These are phyloP conservation scores for Mucor ambiguus DNA, from an alignment of 371 early-diverging fungal genomes.

Conservation along the genomic window DNA sequence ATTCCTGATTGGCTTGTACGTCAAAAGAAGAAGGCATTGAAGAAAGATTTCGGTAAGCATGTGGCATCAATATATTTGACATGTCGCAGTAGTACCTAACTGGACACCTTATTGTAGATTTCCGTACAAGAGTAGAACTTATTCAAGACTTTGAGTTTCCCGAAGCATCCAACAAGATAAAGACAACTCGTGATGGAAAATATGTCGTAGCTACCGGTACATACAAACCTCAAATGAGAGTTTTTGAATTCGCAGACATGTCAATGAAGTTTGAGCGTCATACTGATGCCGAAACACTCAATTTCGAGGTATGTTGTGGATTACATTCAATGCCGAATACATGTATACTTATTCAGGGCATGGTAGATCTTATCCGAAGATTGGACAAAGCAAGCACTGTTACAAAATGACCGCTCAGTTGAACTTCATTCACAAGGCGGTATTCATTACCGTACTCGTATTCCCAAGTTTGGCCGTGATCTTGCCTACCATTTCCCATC, in stretches of 20 bases:
- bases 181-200: conserved; percentile 86
- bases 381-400: conserved; percentile 94
- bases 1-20: conserved; percentile 95
- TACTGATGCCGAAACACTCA: conserved; percentile 92
- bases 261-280: conserved; percentile 99
- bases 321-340: neutral
- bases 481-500: conserved; percentile 90
- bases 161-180: conserved; percentile 89
- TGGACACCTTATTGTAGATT: conserved; percentile 57
- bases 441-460: conserved; percentile 93
- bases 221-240: conserved; percentile 98
- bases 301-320: conserved; percentile 65
- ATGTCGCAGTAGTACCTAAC: neutral
- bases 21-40: conserved; percentile 81
- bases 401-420: conserved; percentile 93
- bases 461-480: conserved; percentile 96
- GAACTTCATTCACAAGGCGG: conserved; percentile 98
- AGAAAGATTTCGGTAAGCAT: conserved; percentile 82
- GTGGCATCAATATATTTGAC: neutral
- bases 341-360: neutral
- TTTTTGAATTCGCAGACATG: conserved; percentile 92
- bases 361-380: conserved; percentile 89
- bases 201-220: conserved; percentile 94
- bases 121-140: conserved; percentile 87
- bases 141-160: conserved; percentile 99